Conservation (phyloP, 345 rosid species). For the Gynandropsis gynandra region DNA sequence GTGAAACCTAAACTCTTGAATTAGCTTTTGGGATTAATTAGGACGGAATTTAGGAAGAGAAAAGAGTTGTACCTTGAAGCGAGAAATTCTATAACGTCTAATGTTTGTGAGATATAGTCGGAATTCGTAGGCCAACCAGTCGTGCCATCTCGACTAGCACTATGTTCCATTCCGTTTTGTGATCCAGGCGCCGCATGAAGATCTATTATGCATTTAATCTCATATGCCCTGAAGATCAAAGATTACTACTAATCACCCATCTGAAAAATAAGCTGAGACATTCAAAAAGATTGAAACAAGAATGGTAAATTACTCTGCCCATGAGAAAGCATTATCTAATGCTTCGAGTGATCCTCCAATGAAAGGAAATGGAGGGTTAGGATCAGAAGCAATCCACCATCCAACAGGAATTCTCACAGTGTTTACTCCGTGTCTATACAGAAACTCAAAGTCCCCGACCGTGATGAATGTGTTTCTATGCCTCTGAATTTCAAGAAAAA, state of each 20-base stretch:
- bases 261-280: too few relatives aligned
- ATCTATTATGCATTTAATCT: conserved; percentile 67
- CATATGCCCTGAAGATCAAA: conserved; percentile 24
- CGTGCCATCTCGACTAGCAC: conserved; percentile 66
- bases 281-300: too few relatives aligned
- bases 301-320: conserved; percentile 50
- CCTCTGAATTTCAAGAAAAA: conserved; percentile 33
- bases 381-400: conserved; percentile 81
- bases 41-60: too few relatives aligned
- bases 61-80: conserved; percentile 44
- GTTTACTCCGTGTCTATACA: conserved; percentile 54
- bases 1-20: too few relatives aligned
- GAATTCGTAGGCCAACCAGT: conserved; percentile 47
- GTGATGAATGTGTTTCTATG: conserved; percentile 56
- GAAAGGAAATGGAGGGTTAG: conserved; percentile 63
- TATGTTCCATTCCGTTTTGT: conserved; percentile 78
- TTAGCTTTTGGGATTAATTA: too few relatives aligned
- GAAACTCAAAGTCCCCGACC: conserved; percentile 50
- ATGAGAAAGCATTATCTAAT: conserved; percentile 63
- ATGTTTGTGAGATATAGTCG: conserved; percentile 46
- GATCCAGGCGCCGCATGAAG: conserved; percentile 86
- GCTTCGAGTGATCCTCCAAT: conserved; percentile 58
- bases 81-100: conserved; percentile 56
- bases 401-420: conserved; percentile 70
- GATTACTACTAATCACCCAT: too few relatives aligned